Evolutionary conservation across 2,329 filamentous ascomycete genomes (phyloP).

Genomic region (Lecanicillium sp.): DNA sequence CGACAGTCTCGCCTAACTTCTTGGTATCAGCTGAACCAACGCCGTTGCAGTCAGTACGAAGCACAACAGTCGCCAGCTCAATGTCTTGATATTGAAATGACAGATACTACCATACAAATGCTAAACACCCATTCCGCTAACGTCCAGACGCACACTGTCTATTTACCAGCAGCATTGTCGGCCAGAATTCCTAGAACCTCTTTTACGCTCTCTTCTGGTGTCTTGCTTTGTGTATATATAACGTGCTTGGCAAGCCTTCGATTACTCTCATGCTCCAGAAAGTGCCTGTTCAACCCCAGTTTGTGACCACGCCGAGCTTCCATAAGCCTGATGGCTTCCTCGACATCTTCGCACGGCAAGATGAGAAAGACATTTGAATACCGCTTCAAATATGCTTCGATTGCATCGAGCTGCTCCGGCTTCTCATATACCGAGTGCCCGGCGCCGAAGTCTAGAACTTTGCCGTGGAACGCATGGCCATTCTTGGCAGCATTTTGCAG

Average conservation of each 20-base stretch:
- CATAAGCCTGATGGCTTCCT: slow-evolving; percentile 9
- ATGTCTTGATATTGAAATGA: too few species aligned
- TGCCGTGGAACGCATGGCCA: slow-evolving; percentile 9
- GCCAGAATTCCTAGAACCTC: not conserved
- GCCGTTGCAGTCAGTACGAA: too few species aligned
- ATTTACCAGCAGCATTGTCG: too few species aligned
- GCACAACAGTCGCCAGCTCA: too few species aligned
- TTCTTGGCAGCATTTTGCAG: not conserved
- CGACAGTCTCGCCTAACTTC: too few species aligned
- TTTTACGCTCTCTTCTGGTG: not conserved
- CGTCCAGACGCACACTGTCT: too few species aligned
- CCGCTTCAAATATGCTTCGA: slow-evolving; percentile 3
- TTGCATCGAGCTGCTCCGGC: not conserved
- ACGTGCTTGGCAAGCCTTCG: slow-evolving; percentile 9
- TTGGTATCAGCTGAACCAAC: too few species aligned
- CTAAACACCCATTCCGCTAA: too few species aligned
- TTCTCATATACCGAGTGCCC: slow-evolving; percentile 13
- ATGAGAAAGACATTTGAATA: slow-evolving; percentile 6
- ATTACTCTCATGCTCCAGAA: slow-evolving; percentile 14
- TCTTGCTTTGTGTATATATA: slow-evolving; percentile 3
- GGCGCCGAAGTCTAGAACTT: slow-evolving; percentile 13
- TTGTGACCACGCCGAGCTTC: slow-evolving; percentile 6
- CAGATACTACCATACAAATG: too few species aligned
- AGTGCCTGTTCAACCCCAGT: slow-evolving; percentile 5
- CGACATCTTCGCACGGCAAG: slow-evolving; percentile 7